Evolutionary conservation across 2,329 filamentous ascomycete species (phyloP).

Genomic region (Fusarium bulbicola): DNA sequence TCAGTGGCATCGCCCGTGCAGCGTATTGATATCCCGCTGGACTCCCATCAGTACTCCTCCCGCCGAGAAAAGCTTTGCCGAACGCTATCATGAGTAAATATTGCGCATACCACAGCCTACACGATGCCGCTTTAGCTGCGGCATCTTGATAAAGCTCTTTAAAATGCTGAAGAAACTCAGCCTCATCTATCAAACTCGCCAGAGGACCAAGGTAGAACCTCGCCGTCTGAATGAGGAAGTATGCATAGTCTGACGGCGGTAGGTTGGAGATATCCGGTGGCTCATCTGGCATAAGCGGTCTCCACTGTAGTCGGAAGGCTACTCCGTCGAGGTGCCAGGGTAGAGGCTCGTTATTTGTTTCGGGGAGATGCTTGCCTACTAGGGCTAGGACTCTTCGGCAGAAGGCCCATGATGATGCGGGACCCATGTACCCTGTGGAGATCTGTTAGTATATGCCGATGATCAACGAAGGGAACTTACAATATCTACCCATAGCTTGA

Average conservation of each 20-base stretch:
- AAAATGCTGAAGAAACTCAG: conserved; percentile 27
- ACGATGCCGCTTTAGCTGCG: conserved; percentile 18
- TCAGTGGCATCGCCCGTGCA: conserved; percentile 49
- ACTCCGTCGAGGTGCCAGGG: conserved; percentile 42
- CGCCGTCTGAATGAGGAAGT: conserved; percentile 38
- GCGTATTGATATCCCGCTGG: conserved; percentile 52
- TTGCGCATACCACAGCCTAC: conserved; percentile 45
- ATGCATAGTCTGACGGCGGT: conserved; percentile 36
- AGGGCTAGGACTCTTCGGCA: conserved; percentile 38
- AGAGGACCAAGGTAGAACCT: conserved; percentile 36
- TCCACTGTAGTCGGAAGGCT: conserved; percentile 37
- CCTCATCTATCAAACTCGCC: conserved; percentile 34
- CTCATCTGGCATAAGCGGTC: conserved; percentile 32
- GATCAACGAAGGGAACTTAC: background rate
- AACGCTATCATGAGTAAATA: conserved; percentile 47
- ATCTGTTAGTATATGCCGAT: background rate
- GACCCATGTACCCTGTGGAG: conserved; percentile 40
- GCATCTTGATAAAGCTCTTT: conserved; percentile 38
- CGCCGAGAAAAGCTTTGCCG: conserved; percentile 45
- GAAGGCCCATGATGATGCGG: conserved; percentile 40
- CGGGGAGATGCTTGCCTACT: conserved; percentile 38
- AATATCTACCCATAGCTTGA: conserved; percentile 33
- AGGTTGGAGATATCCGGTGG: conserved; percentile 34
- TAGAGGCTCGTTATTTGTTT: conserved; percentile 32
- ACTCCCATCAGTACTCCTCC: conserved; percentile 37